Evolutionary conservation across 495 filamentous ascomycete genomes (phyloP), one percentile per base, ranked within the genome.

Genomic region (Podospora pseudopauciseta): DNA sequence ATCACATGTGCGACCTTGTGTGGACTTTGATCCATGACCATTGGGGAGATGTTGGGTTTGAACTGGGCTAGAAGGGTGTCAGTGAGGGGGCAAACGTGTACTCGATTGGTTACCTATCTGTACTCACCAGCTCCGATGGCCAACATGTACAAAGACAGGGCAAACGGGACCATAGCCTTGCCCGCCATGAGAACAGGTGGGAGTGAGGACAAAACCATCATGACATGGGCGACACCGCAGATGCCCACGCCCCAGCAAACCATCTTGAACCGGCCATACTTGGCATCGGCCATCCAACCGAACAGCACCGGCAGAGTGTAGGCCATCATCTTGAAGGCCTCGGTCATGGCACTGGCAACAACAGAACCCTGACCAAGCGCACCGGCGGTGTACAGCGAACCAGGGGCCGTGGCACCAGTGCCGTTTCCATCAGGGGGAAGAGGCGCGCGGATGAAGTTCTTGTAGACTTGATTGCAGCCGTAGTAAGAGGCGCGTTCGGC

Each of bases 1-100:
- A 81, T 78, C 18, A 87, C 76, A 27, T 72, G 78, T 20, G 81
- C 80, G 5, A 79, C 81, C 2, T 74, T 83, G 26, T 79, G 78
- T 19, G 81, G 80, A 55, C 86, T 84, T 71, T 89, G 86, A 65
- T 89, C 87, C 26, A 85, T 84, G 66, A 84, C 75, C 34, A 87
- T 76, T 1, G 88, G 87, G n/a, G 85, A 86, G 57, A 90, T 86
- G 67, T 89, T 89, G 65, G 87, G 84, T 80, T 90, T 90, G 81
- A 90, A 83, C 80, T 84, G 82, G 66, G 80, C 83, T 78, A 66
- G 15, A 58, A 67, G 39, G 3, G 54, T 58, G 49, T 39, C 18
- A 16, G 23, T 1, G 5, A n/a, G 16, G 3, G 5, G 0, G 26
- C 7, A 15, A 26, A 27, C 5, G 59, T 61, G 20, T 61, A 18